phyloP scores from a whole-genome alignment of 306 rosid genomes.

The Prunus mume region DNA sequence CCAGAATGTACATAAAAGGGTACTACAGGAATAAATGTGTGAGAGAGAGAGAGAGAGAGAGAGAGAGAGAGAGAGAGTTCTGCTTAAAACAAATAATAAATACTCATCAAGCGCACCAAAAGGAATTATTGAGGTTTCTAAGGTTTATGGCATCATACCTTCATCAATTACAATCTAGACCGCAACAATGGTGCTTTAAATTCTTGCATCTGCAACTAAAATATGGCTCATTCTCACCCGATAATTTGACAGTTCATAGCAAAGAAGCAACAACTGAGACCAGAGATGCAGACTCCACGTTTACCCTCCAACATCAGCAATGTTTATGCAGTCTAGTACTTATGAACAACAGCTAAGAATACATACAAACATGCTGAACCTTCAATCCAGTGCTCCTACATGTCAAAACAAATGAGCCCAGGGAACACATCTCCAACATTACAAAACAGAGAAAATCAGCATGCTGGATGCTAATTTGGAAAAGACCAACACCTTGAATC shows the following conservation, averaged over 20 bases:
- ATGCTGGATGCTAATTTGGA: neutral
- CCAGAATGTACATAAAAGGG: neutral
- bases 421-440: neutral
- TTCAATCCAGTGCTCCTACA: constrained; percentile 10
- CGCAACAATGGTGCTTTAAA: neutral
- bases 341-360: neutral
- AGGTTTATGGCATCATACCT: constrained; percentile 18
- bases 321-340: neutral
- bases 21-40: neutral
- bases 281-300: constrained; percentile 4
- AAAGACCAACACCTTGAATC: neutral
- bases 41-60: neutral
- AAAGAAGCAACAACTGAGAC: constrained; percentile 9
- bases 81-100: neutral
- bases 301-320: constrained; percentile 1
- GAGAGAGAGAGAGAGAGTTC: neutral
- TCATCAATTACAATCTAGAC: neutral
- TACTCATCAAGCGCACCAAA: neutral
- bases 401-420: neutral
- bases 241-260: neutral
- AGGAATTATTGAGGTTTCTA: neutral
- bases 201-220: neutral
- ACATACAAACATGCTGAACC: neutral
- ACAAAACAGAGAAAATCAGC: neutral
- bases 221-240: neutral